These are phyloP conservation scores for Candida arabinofermentans DNA, from an alignment of 805 yeast species.

Conservation along the genomic window DNA sequence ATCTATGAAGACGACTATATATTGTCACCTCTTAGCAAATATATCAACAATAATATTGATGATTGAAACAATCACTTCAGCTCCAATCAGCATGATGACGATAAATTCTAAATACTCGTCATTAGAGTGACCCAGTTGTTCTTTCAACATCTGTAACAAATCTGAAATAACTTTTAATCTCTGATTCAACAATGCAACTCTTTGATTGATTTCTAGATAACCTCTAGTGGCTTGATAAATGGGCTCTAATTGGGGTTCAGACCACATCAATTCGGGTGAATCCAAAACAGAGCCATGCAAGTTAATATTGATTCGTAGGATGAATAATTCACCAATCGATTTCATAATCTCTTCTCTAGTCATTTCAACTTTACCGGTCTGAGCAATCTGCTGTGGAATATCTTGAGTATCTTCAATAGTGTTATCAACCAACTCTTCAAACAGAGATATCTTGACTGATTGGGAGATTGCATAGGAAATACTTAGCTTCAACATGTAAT, in stretches of 20 bases:
- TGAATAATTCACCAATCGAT: slow-evolving; percentile 92
- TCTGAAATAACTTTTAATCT: slow-evolving; percentile 92
- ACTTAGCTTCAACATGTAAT: slow-evolving; percentile 87
- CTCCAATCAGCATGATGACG: slow-evolving; percentile 86
- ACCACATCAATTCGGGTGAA: slow-evolving; percentile 98
- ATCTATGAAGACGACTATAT: neutral
- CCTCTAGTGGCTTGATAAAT: slow-evolving; percentile 97
- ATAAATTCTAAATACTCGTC: slow-evolving; percentile 89
- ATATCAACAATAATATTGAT: slow-evolving; percentile 59
- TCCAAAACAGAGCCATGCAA: slow-evolving; percentile 87
- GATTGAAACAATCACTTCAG: slow-evolving; percentile 85
- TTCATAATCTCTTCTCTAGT: slow-evolving; percentile 93
- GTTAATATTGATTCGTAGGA: slow-evolving; percentile 76
- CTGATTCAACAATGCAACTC: slow-evolving; percentile 86
- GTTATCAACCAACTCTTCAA: slow-evolving; percentile 93
- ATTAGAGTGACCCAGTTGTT: slow-evolving; percentile 92
- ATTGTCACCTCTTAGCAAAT: slow-evolving; percentile 20
- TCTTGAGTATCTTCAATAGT: slow-evolving; percentile 97
- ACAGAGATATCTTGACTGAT: slow-evolving; percentile 89
- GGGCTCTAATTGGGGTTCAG: slow-evolving; percentile 97
- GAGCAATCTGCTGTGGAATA: slow-evolving; percentile 93
- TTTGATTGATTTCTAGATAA: slow-evolving; percentile 88
- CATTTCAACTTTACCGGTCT: slow-evolving; percentile 93
- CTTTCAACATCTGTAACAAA: slow-evolving; percentile 91
- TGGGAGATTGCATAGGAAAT: slow-evolving; percentile 96